phyloP scores from a whole-genome alignment of 148 eudicot species.

The Rhododendron kiyosumense region DNA sequence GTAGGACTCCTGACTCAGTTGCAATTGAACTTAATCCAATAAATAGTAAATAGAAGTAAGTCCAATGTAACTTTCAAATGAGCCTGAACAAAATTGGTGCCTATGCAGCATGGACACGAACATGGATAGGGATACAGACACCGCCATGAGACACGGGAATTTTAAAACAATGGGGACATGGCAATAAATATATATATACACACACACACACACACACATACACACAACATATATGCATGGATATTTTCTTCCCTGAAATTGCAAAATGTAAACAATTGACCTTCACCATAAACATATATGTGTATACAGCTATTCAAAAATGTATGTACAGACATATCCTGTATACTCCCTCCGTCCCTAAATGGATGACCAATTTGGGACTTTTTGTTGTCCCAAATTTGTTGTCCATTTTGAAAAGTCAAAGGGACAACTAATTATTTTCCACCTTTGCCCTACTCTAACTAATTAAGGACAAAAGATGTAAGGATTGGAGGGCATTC shows the following conservation, averaged over 20 bases:
- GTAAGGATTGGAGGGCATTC: not conserved
- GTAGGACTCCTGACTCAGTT: not conserved
- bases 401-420: not conserved
- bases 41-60: not conserved
- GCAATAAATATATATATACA: not conserved
- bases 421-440: too few relatives aligned
- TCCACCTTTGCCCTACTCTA: not conserved
- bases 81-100: not conserved
- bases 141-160: not conserved
- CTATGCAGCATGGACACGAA: not conserved
- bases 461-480: not conserved
- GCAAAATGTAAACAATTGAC: not conserved
- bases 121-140: not conserved
- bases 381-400: not conserved
- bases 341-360: not conserved
- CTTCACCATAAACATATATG: not conserved
- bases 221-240: too few relatives aligned
- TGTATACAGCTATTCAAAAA: not conserved
- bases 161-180: not conserved
- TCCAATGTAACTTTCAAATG: not conserved
- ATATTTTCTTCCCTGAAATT: too few relatives aligned
- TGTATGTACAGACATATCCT: too few relatives aligned
- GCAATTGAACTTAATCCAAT: not conserved
- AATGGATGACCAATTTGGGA: not conserved
- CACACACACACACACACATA: too few relatives aligned